Conservation (phyloP, 192 early-diverging fungal species). For the Umbelopsis sp. region DNA sequence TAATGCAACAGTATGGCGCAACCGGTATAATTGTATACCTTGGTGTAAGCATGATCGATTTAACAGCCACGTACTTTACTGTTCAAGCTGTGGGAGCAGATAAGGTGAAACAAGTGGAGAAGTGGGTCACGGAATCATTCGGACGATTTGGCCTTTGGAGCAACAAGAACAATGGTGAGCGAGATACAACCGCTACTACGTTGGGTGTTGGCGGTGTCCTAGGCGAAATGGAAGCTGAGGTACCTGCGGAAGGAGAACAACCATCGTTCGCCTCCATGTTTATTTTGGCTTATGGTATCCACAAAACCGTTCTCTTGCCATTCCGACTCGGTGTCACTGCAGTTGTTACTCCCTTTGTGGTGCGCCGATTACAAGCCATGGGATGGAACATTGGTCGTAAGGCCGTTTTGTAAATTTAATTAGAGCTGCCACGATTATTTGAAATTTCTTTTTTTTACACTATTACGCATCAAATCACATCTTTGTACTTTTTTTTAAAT, state of each 20-base stretch:
- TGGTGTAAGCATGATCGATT: slow-evolving; percentile 47
- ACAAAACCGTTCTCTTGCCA: slow-evolving; percentile 59
- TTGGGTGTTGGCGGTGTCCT: slow-evolving; percentile 4
- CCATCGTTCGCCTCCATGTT: slow-evolving; percentile 54
- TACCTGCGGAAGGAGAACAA: slow-evolving; percentile 21
- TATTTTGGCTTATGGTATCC: slow-evolving; percentile 60
- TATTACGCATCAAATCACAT: not conserved
- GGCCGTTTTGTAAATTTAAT: slow-evolving; percentile 7
- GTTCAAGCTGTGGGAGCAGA: slow-evolving; percentile 55
- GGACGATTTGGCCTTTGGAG: slow-evolving; percentile 17
- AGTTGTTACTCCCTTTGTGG: slow-evolving; percentile 55
- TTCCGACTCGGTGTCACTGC: slow-evolving; percentile 58
- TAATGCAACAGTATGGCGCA: slow-evolving; percentile 53
- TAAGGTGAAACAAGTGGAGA: slow-evolving; percentile 50
- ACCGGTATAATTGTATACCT: slow-evolving; percentile 55
- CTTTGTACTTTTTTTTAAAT: too few species aligned
- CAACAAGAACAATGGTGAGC: not conserved
- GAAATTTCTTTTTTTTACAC: not conserved
- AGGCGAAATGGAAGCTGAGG: slow-evolving; percentile 9
- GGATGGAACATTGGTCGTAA: slow-evolving; percentile 44
- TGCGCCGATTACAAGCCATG: slow-evolving; percentile 48
- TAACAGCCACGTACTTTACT: slow-evolving; percentile 49
- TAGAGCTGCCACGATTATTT: not conserved
- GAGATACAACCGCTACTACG: not conserved
- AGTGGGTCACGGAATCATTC: slow-evolving; percentile 35